Conservation (phyloP, 139 green algal species). For the Coelastrella sp. region DNA sequence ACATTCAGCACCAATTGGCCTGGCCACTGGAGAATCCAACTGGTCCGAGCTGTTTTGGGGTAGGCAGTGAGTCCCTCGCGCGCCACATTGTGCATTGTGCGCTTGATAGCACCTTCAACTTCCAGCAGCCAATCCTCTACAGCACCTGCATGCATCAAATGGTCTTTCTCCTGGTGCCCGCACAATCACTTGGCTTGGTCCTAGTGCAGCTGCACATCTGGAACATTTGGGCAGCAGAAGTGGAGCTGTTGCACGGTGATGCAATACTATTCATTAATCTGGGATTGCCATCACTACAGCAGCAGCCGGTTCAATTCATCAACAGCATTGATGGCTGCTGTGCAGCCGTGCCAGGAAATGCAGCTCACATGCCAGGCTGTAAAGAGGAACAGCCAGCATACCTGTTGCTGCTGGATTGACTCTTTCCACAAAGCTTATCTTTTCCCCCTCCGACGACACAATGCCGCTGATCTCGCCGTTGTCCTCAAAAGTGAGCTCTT, state of each 20-base stretch:
- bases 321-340: not conserved
- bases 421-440: conserved; percentile 71
- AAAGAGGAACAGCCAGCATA: not conserved
- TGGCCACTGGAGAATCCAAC: conserved; percentile 85
- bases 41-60: conserved; percentile 49
- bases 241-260: too few relatives aligned
- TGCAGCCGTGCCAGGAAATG: not conserved
- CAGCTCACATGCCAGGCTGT: not conserved
- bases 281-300: too few relatives aligned
- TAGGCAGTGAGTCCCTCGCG: conserved; percentile 72
- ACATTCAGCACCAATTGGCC: conserved; percentile 81
- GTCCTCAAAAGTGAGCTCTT: conserved; percentile 67
- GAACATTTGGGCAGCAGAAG: too few relatives aligned
- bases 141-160: conserved; percentile 19
- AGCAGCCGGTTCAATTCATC: not conserved
- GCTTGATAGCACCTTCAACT: conserved; percentile 65
- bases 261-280: too few relatives aligned
- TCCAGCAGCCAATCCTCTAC: conserved; percentile 45
- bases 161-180: not conserved
- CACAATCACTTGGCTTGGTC: not conserved
- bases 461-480: conserved; percentile 73
- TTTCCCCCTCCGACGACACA: conserved; percentile 74
- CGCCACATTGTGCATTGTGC: conserved; percentile 73
- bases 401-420: conserved; percentile 72
- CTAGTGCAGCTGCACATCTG: too few relatives aligned